Conservation (phyloP, 2,329 filamentous ascomycete genomes). For the Fusarium solani-melongenae region DNA sequence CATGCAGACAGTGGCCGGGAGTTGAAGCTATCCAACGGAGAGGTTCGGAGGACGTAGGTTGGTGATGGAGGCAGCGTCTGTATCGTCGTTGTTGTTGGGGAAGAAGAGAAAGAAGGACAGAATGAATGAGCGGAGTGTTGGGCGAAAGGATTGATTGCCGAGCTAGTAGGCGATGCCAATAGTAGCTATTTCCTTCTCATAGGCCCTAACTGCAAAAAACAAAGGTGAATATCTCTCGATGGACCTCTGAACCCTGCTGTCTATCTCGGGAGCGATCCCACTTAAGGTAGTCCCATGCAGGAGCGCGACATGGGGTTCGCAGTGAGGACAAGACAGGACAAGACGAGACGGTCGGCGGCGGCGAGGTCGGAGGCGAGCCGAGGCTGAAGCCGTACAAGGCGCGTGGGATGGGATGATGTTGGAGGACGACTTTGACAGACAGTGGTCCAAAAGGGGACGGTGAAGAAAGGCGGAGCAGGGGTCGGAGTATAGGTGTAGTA, state of each 20-base stretch:
- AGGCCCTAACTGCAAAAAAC: constrained; percentile 21
- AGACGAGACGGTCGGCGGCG: neutral
- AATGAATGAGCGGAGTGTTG: constrained; percentile 7
- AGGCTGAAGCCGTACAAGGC: constrained; percentile 1
- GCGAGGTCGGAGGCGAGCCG: constrained; percentile 8
- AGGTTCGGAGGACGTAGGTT: neutral
- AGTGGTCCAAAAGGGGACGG: constrained; percentile 18
- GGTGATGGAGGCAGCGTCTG: neutral
- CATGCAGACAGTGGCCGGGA: neutral
- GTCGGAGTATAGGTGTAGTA: constrained; percentile 1
- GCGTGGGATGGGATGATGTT: constrained; percentile 24
- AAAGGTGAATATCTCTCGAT: constrained; percentile 24
- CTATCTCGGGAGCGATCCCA: constrained; percentile 41
- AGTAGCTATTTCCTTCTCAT: constrained; percentile 20
- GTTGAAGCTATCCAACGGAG: neutral
- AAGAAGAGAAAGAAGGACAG: neutral
- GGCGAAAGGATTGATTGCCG: constrained; percentile 8
- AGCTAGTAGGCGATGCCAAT: constrained; percentile 15
- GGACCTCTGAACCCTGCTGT: constrained; percentile 29
- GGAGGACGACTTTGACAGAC: constrained; percentile 10
- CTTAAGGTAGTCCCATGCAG: constrained; percentile 37
- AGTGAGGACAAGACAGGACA: neutral
- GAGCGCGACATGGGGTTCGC: constrained; percentile 29
- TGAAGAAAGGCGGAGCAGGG: constrained; percentile 10
- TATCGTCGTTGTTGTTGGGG: constrained; percentile 10